Conservation (phyloP, 495 filamentous ascomycete genomes). For the Aspergillus cristatus region DNA sequence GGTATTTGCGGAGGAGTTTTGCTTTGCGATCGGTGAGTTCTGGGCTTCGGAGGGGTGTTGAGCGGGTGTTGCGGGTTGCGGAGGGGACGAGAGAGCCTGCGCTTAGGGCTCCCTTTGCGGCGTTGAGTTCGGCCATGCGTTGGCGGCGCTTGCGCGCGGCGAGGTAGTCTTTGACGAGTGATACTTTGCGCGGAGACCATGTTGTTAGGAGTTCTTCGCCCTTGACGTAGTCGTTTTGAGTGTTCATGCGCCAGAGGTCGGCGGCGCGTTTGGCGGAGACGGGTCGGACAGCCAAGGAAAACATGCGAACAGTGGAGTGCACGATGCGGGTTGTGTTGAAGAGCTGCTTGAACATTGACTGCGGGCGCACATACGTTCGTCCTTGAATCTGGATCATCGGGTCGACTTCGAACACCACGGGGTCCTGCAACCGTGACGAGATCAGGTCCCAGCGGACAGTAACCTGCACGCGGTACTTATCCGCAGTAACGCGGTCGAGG, state of each 20-base stretch:
- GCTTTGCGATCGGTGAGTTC: conserved; percentile 47
- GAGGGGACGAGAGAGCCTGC: conserved; percentile 28
- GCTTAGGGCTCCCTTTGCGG: conserved; percentile 61
- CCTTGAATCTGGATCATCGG: conserved; percentile 74
- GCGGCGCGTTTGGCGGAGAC: conserved; percentile 82
- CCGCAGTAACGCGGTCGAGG: conserved; percentile 79
- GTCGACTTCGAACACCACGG: conserved; percentile 76
- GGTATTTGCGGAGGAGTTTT: conserved; percentile 56
- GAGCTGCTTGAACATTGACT: conserved; percentile 76
- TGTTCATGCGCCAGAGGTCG: conserved; percentile 96
- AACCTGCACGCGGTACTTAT: conserved; percentile 86
- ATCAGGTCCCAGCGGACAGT: conserved; percentile 73
- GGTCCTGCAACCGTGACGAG: conserved; percentile 67
- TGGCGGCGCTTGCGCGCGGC: conserved; percentile 56
- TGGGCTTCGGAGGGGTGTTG: conserved; percentile 29
- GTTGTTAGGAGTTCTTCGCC: conserved; percentile 76
- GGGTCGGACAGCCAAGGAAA: conserved; percentile 75
- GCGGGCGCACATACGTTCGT: conserved; percentile 72
- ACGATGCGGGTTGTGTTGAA: conserved; percentile 80
- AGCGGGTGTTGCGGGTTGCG: conserved; percentile 27
- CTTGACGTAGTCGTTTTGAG: conserved; percentile 84
- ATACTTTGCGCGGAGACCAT: conserved; percentile 86
- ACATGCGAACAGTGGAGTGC: conserved; percentile 76
- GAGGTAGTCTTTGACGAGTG: conserved; percentile 77
- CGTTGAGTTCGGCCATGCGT: conserved; percentile 69